Conservation (phyloP, 768 basidiomycete genomes). For the Mycena alexandri region DNA sequence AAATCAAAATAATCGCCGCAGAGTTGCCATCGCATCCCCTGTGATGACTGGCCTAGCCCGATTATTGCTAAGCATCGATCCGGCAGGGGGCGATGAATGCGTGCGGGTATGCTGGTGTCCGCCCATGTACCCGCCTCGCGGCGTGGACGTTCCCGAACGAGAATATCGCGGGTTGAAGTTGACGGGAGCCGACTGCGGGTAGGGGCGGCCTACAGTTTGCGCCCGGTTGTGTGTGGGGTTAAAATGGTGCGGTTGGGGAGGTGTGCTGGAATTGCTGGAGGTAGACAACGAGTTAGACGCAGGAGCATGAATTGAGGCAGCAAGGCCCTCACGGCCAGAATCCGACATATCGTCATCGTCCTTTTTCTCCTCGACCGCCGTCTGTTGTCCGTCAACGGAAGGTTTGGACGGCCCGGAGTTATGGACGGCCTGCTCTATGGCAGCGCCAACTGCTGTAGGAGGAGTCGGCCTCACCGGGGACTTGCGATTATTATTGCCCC, state of each 20-base stretch:
- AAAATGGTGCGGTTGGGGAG: slow-evolving; percentile 45
- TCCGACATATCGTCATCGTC: slow-evolving; percentile 42
- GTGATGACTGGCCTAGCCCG: slow-evolving; percentile 79
- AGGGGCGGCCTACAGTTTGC: slow-evolving; percentile 65
- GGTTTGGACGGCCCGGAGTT: slow-evolving; percentile 4
- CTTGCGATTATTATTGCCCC: slow-evolving; percentile 27
- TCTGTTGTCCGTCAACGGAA: slow-evolving; percentile 3
- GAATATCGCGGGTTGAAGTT: slow-evolving; percentile 49
- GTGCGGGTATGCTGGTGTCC: slow-evolving; percentile 66
- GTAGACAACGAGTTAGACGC: slow-evolving; percentile 56
- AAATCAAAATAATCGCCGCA: slow-evolving; percentile 75
- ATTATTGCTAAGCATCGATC: slow-evolving; percentile 47
- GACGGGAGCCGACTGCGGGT: slow-evolving; percentile 46
- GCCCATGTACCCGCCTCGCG: slow-evolving; percentile 53
- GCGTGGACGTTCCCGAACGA: slow-evolving; percentile 60
- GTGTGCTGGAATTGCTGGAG: slow-evolving; percentile 52
- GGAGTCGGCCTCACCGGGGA: slow-evolving; percentile 1
- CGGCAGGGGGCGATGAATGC: slow-evolving; percentile 73
- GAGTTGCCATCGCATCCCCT: slow-evolving; percentile 74
- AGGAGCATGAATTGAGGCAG: slow-evolving; percentile 72
- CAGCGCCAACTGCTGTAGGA: too few relatives aligned
- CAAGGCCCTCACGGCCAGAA: slow-evolving; percentile 48
- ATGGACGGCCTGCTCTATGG: too few relatives aligned
- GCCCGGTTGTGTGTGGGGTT: slow-evolving; percentile 64
- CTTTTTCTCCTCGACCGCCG: slow-evolving; percentile 22